Evolutionary conservation across 2,329 filamentous ascomycete species (phyloP).

Genomic region (Dactylellina parvicollis): DNA sequence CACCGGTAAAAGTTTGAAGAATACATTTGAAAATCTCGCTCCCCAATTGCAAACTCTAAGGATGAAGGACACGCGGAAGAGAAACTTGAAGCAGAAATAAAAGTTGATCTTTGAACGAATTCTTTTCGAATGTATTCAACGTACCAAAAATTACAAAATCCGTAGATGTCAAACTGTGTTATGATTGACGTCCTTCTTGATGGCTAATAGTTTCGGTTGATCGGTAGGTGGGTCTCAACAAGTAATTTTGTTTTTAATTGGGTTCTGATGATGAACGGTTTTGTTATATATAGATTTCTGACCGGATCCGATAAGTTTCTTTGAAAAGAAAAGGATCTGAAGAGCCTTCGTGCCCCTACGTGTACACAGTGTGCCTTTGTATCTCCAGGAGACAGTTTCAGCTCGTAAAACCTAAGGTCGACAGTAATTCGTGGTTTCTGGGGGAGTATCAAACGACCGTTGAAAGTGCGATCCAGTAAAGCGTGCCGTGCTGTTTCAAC

Average conservation of each 20-base stretch:
- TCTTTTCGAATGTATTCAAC: too few relatives aligned
- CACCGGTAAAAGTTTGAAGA: too few relatives aligned
- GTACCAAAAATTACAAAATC: too few relatives aligned
- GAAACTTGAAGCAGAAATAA: too few relatives aligned
- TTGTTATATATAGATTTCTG: slow-evolving; percentile 8
- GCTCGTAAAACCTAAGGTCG: background rate
- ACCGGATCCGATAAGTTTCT: background rate
- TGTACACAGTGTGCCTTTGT: background rate
- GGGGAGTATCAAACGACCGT: slow-evolving; percentile 15
- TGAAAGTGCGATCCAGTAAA: slow-evolving; percentile 18
- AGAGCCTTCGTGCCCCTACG: background rate
- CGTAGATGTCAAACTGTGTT: too few relatives aligned
- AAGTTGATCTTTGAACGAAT: too few relatives aligned
- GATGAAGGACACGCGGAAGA: too few relatives aligned
- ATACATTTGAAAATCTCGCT: too few relatives aligned
- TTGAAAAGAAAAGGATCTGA: background rate
- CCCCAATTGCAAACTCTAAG: too few relatives aligned
- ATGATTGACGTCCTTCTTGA: too few relatives aligned
- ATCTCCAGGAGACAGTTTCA: background rate
- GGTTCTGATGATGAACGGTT: slow-evolving; percentile 2
- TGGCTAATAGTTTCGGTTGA: background rate
- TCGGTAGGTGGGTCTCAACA: background rate
- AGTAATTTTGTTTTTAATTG: background rate
- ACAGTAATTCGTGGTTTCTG: slow-evolving; percentile 1
- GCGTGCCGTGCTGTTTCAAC: slow-evolving; percentile 43